phyloP scores from a whole-genome alignment of 1,284 basidiomycete genomes.

The Meira miltonrushii region DNA sequence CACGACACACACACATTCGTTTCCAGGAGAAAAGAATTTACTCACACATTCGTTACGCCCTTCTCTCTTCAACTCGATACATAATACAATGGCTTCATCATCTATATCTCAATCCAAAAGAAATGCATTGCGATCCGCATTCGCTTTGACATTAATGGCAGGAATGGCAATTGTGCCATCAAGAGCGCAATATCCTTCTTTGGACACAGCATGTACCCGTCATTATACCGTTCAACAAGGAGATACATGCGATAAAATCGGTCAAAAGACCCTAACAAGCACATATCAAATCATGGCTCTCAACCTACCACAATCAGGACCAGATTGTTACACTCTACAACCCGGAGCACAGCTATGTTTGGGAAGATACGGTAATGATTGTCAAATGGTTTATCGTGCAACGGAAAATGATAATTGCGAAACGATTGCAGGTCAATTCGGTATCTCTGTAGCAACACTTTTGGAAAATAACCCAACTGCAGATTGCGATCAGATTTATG shows the following conservation, averaged over 20 bases:
- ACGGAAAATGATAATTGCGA: slow-evolving; percentile 29
- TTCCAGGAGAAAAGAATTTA: no score
- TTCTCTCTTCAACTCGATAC: neutral
- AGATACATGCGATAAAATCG: slow-evolving; percentile 68
- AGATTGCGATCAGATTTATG: slow-evolving; percentile 35
- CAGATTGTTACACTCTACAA: slow-evolving; percentile 60
- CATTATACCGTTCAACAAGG: slow-evolving; percentile 61
- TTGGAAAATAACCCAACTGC: slow-evolving; percentile 39
- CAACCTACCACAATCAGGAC: slow-evolving; percentile 59
- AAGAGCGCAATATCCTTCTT: slow-evolving; percentile 24
- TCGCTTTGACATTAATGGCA: neutral
- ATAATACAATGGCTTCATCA: neutral
- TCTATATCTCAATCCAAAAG: neutral
- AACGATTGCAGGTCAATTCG: slow-evolving; percentile 30
- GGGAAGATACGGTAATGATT: slow-evolving; percentile 43
- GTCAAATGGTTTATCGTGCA: slow-evolving; percentile 39
- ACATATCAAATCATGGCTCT: slow-evolving; percentile 69
- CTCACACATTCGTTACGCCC: neutral
- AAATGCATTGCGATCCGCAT: neutral
- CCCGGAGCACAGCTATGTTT: slow-evolving; percentile 55
- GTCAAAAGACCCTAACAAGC: slow-evolving; percentile 62
- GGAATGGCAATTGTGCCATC: neutral
- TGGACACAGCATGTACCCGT: slow-evolving; percentile 58
- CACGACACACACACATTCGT: no score
- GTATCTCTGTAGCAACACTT: slow-evolving; percentile 25